phyloP scores from a whole-genome alignment of 257 asterid genomes.

The Rhazya stricta region DNA sequence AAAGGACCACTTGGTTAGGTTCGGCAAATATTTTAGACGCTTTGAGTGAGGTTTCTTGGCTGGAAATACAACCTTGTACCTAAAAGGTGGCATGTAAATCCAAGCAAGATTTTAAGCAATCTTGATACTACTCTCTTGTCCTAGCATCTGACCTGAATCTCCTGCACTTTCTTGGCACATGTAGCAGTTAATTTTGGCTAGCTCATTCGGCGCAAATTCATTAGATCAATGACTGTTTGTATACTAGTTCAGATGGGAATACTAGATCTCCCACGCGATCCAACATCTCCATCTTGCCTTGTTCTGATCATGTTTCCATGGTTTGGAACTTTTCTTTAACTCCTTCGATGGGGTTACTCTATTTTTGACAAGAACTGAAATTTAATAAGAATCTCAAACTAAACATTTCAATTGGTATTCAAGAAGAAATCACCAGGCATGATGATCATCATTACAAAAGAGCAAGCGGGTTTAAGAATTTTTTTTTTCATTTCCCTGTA shows the following conservation, averaged over 20 bases:
- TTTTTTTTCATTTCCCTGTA: background rate
- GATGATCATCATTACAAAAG: background rate
- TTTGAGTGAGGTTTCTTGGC: background rate
- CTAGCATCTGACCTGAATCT: background rate
- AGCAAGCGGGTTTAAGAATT: background rate
- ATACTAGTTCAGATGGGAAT: too few relatives aligned
- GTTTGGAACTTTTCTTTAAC: too few relatives aligned
- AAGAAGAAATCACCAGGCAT: too few relatives aligned
- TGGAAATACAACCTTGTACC: slow-evolving; percentile 12
- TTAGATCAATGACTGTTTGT: background rate
- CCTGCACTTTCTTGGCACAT: background rate
- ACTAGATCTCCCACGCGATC: too few relatives aligned
- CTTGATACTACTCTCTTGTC: slow-evolving; percentile 1
- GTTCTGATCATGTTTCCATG: too few relatives aligned
- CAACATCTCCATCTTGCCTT: background rate
- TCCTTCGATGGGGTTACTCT: too few relatives aligned
- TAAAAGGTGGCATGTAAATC: slow-evolving; percentile 9
- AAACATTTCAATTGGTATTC: too few relatives aligned
- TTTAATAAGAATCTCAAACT: too few relatives aligned
- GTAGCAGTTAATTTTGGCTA: slow-evolving; percentile 1
- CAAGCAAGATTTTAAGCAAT: slow-evolving; percentile 2
- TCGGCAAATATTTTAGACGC: too few relatives aligned
- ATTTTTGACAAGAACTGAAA: too few relatives aligned
- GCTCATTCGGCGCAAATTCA: background rate
- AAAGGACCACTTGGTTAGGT: too few relatives aligned